A percentile compares a stretch with the other conserved stretches of the same genome.
These are phyloP conservation scores for Tolypocladium tundrense DNA, from an alignment of 2,329 filamentous ascomycete species.

Conservation along the genomic window DNA sequence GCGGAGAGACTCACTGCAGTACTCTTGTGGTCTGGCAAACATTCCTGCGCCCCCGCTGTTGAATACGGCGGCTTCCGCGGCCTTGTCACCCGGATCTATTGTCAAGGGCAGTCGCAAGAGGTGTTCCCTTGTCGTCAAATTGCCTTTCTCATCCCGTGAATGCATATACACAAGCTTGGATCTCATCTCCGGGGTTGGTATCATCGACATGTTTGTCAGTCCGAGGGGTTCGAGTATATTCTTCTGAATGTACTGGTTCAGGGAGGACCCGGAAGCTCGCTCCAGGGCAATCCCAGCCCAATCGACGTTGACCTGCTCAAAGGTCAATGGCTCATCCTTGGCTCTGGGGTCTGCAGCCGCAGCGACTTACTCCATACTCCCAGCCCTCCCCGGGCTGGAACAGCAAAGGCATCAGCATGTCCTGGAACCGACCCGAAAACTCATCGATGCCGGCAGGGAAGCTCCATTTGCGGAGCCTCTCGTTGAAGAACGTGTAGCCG, in stretches of 20 bases:
- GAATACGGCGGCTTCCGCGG: constrained; percentile 34
- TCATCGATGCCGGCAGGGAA: constrained; percentile 45
- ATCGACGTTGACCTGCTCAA: constrained; percentile 34
- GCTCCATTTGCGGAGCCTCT: constrained; percentile 33
- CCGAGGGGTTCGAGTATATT: constrained; percentile 37
- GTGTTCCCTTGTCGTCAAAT: constrained; percentile 35
- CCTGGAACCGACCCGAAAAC: constrained; percentile 41
- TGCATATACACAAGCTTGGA: constrained; percentile 47
- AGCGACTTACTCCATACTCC: constrained; percentile 44
- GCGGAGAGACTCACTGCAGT: constrained; percentile 33
- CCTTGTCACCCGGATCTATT: constrained; percentile 16
- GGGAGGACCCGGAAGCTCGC: constrained; percentile 27
- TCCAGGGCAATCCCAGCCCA: constrained; percentile 43
- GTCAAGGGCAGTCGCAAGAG: constrained; percentile 32
- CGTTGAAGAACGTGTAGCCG: constrained; percentile 45
- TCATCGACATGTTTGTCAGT: constrained; percentile 41
- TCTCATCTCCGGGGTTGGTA: constrained; percentile 44
- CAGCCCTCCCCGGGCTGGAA: constrained; percentile 54
- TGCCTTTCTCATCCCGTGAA: constrained; percentile 33
- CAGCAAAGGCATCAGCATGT: constrained; percentile 43
- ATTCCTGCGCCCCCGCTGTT: constrained; percentile 53
- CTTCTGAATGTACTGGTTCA: constrained; percentile 39
- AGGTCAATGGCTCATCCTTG: neutral
- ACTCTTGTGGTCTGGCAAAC: constrained; percentile 50
- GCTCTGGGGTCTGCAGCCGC: neutral